Conservation (phyloP, 257 asterid genomes). For the Anisodus tanguticus region DNA sequence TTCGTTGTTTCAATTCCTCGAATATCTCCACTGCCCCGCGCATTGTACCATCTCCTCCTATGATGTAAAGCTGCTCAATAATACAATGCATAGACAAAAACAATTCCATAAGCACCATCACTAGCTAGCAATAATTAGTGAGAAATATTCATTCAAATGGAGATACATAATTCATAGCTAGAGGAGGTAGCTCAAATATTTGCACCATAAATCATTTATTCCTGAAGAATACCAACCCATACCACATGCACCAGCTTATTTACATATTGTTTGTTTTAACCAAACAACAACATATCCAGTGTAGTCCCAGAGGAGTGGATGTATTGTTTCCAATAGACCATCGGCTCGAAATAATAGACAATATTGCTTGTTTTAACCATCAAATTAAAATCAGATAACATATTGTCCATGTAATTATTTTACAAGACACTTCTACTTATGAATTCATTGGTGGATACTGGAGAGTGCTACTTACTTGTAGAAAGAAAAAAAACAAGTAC, state of each 20-base stretch:
- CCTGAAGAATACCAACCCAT: background rate
- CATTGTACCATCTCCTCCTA: conserved; percentile 93
- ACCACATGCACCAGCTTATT: background rate
- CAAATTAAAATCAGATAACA: background rate
- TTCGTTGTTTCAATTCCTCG: conserved; percentile 57
- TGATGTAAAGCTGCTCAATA: conserved; percentile 58
- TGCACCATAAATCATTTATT: background rate
- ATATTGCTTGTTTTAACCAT: too few species aligned
- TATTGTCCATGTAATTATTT: background rate
- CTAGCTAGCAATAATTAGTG: background rate
- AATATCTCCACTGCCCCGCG: conserved; percentile 68
- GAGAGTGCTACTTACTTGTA: too few species aligned
- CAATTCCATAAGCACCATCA: background rate
- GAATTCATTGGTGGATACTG: too few species aligned
- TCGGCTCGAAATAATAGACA: too few species aligned
- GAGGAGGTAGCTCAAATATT: background rate
- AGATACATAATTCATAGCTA: background rate
- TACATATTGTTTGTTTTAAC: background rate
- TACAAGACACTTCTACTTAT: too few species aligned
- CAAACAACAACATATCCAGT: too few species aligned
- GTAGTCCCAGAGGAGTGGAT: too few species aligned
- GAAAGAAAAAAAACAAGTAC: background rate
- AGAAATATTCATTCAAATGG: background rate
- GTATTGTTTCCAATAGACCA: too few species aligned
- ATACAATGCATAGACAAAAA: background rate